Base-by-base conservation (phyloP, 2,329 filamentous ascomycete species). In the Alternaria sp. region DNA sequence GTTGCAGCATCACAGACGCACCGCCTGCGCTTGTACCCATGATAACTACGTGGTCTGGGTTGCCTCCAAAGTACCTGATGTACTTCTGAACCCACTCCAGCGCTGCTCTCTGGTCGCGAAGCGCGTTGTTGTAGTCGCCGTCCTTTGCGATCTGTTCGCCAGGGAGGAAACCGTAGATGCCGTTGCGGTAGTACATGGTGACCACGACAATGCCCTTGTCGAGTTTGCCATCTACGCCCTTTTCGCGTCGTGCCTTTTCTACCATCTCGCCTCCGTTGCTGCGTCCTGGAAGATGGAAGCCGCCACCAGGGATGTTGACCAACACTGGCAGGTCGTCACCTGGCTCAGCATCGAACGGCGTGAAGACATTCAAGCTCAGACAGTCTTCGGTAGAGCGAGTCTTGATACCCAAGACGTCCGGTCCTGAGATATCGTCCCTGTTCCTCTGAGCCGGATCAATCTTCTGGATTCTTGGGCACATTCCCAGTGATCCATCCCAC, bases 281-380 rank as follows among this genome's bases (percentile, higher is more conserved):
- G 32, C 74, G 66, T 8, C 74, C 74, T 16, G 74, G 74, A 3
- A 75, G 57, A 53, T 81, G 80, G 70, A 81, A 81, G 0, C 80
- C 80, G 43, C 79, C 81, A 6, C 81, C 81, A 22, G 82, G 82
- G 69, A 83, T 83, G 62, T 82, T 83, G 2, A 84, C 78, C 20
- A 80, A 67, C 0, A 82, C 80, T 30, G 79, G 69, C 12, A 76
- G 52, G 38, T 76, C 73, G 27, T 76, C 74, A 11, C 74, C 74
- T 28, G 73, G 54, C 49, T 75, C 67, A 11, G 74, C 74, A 59
- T 76, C 74, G 34, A 71, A 64, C 4, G 74, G 74, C 32, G 71
- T 71, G 53, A 76, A 76, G 9, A 76, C 74, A 43, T 76, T 75
- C 20, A 83, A 68, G 64, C 79, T 83, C 66, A 84, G 60, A 54